Evolutionary conservation across 768 basidiomycete species (phyloP).

Genomic region (Naematelia encephala): DNA sequence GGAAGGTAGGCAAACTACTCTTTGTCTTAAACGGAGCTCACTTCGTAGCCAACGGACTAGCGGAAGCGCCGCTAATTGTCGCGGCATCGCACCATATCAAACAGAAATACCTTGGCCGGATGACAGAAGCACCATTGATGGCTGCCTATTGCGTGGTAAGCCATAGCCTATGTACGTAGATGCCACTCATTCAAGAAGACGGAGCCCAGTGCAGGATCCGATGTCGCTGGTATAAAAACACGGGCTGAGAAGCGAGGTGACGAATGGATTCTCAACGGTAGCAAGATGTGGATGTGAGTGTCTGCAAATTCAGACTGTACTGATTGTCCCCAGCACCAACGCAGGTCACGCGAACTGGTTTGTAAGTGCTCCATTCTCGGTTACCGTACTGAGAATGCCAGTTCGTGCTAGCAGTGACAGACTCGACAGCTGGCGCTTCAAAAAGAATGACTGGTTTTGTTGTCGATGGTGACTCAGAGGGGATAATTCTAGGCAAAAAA

Average conservation of each 20-base stretch:
- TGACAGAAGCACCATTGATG: slow-evolving; percentile 52
- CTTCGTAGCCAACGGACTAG: slow-evolving; percentile 48
- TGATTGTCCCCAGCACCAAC: slow-evolving; percentile 45
- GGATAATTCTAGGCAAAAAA: slow-evolving; percentile 48
- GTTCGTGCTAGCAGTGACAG: slow-evolving; percentile 53
- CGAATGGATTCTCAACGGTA: slow-evolving; percentile 63
- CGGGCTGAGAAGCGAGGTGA: slow-evolving; percentile 55
- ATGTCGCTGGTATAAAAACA: slow-evolving; percentile 53
- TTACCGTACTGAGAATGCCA: slow-evolving; percentile 3
- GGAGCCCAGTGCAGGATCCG: slow-evolving; percentile 52
- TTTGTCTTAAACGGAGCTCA: neutral
- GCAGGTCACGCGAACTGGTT: slow-evolving; percentile 53
- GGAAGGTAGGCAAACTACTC: slow-evolving; percentile 34
- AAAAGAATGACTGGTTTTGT: slow-evolving; percentile 52
- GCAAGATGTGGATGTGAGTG: slow-evolving; percentile 51
- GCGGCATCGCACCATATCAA: slow-evolving; percentile 51
- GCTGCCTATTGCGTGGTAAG: slow-evolving; percentile 50
- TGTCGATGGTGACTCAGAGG: slow-evolving; percentile 46
- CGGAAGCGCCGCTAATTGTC: slow-evolving; percentile 50
- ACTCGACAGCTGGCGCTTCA: slow-evolving; percentile 43
- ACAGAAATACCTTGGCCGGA: slow-evolving; percentile 51
- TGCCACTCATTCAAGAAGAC: slow-evolving; percentile 25
- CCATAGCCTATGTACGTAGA: neutral
- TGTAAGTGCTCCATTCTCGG: slow-evolving; percentile 19
- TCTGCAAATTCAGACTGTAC: neutral